A percentile compares a stretch with the other conserved stretches of the same genome.
phyloP scores from a whole-genome alignment of 2,329 filamentous ascomycete species.

The Fusarium begoniae region DNA sequence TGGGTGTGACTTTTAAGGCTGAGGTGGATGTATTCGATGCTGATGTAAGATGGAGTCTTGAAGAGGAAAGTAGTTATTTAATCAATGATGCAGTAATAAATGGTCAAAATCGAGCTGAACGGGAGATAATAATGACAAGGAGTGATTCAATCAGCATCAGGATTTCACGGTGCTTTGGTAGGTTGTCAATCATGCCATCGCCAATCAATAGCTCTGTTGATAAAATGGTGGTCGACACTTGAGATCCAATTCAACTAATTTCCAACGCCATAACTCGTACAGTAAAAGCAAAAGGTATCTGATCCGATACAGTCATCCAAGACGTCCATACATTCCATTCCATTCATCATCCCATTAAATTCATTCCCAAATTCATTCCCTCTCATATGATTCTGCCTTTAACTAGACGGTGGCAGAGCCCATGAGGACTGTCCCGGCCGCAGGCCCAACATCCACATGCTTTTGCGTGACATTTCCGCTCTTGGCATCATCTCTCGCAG shows the following conservation, averaged over 20 bases:
- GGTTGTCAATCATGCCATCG: neutral
- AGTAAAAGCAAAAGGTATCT: neutral
- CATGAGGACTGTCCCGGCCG: constrained; percentile 38
- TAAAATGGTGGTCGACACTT: neutral
- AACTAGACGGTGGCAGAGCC: constrained; percentile 31
- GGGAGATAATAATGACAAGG: neutral
- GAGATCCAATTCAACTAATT: neutral
- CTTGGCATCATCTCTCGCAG: constrained; percentile 45
- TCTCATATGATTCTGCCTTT: neutral
- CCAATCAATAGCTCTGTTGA: neutral
- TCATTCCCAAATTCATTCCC: neutral
- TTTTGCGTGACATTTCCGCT: constrained; percentile 44
- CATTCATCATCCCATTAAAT: neutral
- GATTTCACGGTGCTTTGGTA: neutral
- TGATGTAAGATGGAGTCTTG: neutral
- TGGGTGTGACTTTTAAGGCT: neutral
- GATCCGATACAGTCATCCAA: neutral
- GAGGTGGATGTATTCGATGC: neutral
- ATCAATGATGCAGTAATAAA: neutral
- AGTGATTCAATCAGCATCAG: neutral
- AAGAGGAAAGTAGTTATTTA: neutral
- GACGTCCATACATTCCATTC: neutral
- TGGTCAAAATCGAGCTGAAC: neutral
- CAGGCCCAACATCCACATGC: constrained; percentile 42
- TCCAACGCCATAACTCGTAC: neutral